Evolutionary conservation across 1,139 yeast species (phyloP).

Genomic region (Lodderomyces oxycetoniae): DNA sequence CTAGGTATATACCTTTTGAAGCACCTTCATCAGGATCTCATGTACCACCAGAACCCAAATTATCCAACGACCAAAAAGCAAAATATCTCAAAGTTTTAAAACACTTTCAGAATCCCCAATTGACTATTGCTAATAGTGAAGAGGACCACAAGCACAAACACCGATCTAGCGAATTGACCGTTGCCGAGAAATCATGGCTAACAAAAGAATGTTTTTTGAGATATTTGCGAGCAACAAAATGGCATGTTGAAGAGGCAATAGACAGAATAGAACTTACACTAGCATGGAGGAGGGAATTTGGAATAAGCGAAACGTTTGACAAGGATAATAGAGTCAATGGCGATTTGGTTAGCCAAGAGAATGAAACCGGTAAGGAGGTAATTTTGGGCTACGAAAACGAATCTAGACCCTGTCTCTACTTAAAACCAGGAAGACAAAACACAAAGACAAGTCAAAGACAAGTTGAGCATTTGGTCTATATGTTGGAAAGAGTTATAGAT

Average conservation of each 20-base stretch:
- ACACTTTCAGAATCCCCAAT: constrained; percentile 51
- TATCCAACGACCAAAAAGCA: constrained; percentile 50
- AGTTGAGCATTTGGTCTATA: constrained; percentile 47
- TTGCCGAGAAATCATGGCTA: constrained; percentile 41
- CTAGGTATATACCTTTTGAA: constrained; percentile 44
- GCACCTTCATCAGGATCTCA: constrained; percentile 42
- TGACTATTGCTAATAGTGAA: constrained; percentile 38
- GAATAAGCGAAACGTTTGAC: constrained; percentile 30
- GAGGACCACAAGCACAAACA: constrained; percentile 27
- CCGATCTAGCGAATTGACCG: constrained; percentile 15
- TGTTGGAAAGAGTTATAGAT: constrained; percentile 45
- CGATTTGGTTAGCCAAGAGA: constrained; percentile 31
- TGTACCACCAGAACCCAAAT: constrained; percentile 47
- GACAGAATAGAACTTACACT: constrained; percentile 39
- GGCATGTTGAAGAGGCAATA: constrained; percentile 39
- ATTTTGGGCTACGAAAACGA: constrained; percentile 46
- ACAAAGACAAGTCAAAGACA: constrained; percentile 42
- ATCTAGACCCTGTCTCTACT: constrained; percentile 45
- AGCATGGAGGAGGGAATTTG: constrained; percentile 48
- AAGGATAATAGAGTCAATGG: constrained; percentile 33
- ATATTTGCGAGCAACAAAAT: constrained; percentile 45
- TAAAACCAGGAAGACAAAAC: constrained; percentile 47
- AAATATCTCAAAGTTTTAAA: constrained; percentile 56
- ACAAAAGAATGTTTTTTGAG: constrained; percentile 46
- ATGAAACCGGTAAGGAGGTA: constrained; percentile 46